Evolutionary conservation across 257 asterid species (phyloP).

Genomic region (Paulownia fortunei): DNA sequence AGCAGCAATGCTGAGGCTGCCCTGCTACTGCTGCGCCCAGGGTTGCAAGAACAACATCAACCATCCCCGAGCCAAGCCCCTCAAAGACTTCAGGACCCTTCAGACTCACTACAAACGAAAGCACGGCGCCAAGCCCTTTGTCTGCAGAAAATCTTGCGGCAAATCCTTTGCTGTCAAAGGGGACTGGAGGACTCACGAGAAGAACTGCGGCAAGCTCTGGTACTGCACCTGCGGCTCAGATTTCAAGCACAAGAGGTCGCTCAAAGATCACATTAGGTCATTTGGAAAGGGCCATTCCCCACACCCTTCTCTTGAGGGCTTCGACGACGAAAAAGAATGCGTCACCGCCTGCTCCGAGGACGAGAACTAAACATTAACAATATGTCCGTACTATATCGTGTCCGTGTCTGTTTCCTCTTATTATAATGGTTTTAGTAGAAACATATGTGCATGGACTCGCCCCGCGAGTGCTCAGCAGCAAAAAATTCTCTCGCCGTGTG

Average conservation of each 20-base stretch:
- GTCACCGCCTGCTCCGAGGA: constrained; percentile 59
- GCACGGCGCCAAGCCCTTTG: constrained; percentile 83
- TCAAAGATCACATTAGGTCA: constrained; percentile 83
- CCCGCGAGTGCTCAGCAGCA: constrained; percentile 69
- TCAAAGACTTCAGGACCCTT: constrained; percentile 89
- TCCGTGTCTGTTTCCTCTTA: background rate
- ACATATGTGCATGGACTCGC: constrained; percentile 24
- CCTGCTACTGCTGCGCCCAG: constrained; percentile 84
- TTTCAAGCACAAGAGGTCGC: constrained; percentile 88
- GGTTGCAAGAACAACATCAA: constrained; percentile 93
- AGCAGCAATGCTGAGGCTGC: constrained; percentile 85
- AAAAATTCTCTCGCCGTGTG: constrained; percentile 44
- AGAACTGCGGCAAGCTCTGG: constrained; percentile 94
- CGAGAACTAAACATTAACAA: constrained; percentile 20
- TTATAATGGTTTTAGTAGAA: background rate
- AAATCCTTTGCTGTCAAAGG: constrained; percentile 88
- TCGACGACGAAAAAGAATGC: constrained; percentile 57
- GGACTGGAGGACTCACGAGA: constrained; percentile 95
- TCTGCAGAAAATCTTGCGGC: constrained; percentile 72
- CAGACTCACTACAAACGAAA: constrained; percentile 95
- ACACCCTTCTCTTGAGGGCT: constrained; percentile 60
- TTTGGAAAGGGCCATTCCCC: constrained; percentile 83
- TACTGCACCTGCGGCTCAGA: constrained; percentile 88
- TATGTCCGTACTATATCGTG: background rate
- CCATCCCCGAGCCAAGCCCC: constrained; percentile 84